phyloP scores from a whole-genome alignment of 495 filamentous ascomycete species.

The Lasiosphaeria miniovina region DNA sequence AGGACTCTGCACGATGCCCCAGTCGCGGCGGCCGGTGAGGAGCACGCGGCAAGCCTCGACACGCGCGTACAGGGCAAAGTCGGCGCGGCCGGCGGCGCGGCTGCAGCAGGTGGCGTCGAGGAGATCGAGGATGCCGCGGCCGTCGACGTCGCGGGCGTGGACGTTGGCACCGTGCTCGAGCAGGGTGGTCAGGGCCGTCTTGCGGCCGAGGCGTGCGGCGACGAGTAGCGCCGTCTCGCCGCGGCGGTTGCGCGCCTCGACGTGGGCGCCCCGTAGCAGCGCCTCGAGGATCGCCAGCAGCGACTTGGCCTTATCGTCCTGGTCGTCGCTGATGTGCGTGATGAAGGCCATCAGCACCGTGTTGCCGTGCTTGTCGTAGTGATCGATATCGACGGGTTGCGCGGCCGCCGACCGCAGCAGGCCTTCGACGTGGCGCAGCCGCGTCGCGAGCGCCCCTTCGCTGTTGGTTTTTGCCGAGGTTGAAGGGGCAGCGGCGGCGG shows the following conservation, averaged over 20 bases:
- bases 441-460: conserved; percentile 18
- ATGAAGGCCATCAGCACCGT: conserved; percentile 49
- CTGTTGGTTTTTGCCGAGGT: background rate
- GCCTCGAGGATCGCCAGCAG: conserved; percentile 30
- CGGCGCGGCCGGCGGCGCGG: conserved; percentile 16
- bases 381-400: conserved; percentile 39
- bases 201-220: conserved; percentile 42
- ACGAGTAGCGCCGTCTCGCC: conserved; percentile 48
- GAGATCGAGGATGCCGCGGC: conserved; percentile 36
- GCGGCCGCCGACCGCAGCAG: conserved; percentile 26
- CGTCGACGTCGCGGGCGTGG: conserved; percentile 37
- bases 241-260: conserved; percentile 41
- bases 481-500: background rate
- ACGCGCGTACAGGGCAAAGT: conserved; percentile 27
- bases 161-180: conserved; percentile 43
- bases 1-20: conserved; percentile 17
- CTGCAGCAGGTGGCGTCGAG: conserved; percentile 23
- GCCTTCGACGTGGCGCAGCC: conserved; percentile 32
- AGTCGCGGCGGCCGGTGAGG: conserved; percentile 29
- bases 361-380: conserved; percentile 40
- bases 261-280: conserved; percentile 29
- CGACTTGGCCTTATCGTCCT: conserved; percentile 38
- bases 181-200: conserved; percentile 41
- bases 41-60: conserved; percentile 32
- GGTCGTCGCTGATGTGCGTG: conserved; percentile 37